Evolutionary conservation across 1,139 yeast genomes (phyloP), one percentile per base, ranked within the genome.

Genomic region (Saccharomyces hybrid): DNA sequence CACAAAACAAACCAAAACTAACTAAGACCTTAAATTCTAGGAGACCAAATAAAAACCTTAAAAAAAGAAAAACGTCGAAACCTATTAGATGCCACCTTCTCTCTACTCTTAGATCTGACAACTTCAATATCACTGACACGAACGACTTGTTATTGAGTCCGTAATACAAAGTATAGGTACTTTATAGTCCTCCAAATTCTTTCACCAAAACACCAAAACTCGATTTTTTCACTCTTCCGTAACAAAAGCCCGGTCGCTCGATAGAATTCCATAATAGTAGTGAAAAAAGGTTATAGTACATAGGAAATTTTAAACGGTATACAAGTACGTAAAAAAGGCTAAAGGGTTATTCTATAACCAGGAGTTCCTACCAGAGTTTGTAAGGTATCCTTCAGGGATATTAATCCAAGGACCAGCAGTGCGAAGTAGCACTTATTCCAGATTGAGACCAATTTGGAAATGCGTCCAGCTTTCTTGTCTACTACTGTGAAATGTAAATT

Each of bases 361-460:
- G 44, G 26, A 11, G 44, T 38, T 25, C 44, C 44, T 5, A 38
- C 44, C 44, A 38, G 5, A 16, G 4, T 38, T 38, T 38, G 26
- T 20, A 38, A 20, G 13, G 25, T 38, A 38, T 58, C 54, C 51
- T 59, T 60, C 51, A 61, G 61, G 32, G 58, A 51, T 7, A 60
- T 44, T 6, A 63, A 29, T 1, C 64, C 64, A 48, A 58, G 42
- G 5, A 62, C 23, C n/a, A 63, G 52, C 32, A 60, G 50, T 13
- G 56, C 57, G 5, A 59, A 46, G 46, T 64, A 64, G 26, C 57
- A 16, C 49, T 61, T 64, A 20, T 57, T 56, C 69, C 69, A 67
- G 7, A 60, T 27, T 5, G 49, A 47, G 2, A 61, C 47, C 13
- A 62, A 51, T n/a, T 51, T 53, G 38, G 46, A 50, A 49, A 46